Percentiles rank a stretch among this genome's conserved stretches.
Conservation (phyloP, 2,329 filamentous ascomycete genomes). For the Zasmidium citrigriseum region DNA sequence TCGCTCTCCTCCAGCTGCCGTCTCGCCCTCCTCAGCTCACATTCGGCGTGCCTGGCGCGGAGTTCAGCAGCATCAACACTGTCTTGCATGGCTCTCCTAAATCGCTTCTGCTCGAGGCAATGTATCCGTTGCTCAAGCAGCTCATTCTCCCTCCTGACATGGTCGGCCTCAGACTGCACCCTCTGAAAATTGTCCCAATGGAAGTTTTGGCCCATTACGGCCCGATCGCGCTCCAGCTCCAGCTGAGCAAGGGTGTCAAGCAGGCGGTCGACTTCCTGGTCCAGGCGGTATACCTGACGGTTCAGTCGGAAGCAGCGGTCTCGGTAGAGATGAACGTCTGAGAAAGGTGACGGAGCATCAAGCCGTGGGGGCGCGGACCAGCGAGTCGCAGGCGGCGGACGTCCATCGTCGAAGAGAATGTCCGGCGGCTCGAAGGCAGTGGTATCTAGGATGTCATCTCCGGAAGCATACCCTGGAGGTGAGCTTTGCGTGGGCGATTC, state of each 20-base stretch:
- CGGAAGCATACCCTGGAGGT: no score
- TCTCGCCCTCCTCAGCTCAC: no score
- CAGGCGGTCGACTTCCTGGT: not conserved
- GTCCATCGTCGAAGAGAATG: not conserved
- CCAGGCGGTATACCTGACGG: not conserved
- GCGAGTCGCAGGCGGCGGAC: not conserved
- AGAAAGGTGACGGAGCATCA: not conserved
- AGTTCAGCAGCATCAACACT: not conserved
- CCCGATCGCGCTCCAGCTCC: not conserved
- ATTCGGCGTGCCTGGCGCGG: no score
- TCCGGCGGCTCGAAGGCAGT: no score
- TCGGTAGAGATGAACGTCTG: not conserved
- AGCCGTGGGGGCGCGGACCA: not conserved
- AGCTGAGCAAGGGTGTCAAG: not conserved
- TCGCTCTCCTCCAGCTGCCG: no score
- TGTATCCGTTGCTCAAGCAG: not conserved
- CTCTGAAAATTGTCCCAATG: not conserved
- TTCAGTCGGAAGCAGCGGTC: not conserved
- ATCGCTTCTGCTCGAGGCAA: not conserved
- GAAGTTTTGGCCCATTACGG: not conserved
- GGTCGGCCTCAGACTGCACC: not conserved
- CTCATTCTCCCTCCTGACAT: not conserved
- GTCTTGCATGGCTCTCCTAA: not conserved
- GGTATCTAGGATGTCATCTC: no score
- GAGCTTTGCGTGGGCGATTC: no score